Evolutionary conservation across 352 stramenopile species (phyloP), one percentile per base, ranked within the genome.

Genomic region (Aphanomyces cochlioides): DNA sequence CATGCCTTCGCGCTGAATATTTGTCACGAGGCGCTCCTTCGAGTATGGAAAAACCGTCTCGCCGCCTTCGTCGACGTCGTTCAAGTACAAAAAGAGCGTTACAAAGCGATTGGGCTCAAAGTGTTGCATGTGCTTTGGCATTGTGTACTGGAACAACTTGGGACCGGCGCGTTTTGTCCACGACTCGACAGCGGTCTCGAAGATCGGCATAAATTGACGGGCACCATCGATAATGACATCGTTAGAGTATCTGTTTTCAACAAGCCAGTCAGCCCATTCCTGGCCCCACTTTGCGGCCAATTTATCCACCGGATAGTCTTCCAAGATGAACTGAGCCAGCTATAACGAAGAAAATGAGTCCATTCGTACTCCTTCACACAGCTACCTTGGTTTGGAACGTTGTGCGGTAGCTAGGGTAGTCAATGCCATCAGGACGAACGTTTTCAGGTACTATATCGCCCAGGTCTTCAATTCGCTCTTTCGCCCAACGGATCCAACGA

Each of bases 11-110:
- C 87, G 85, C 47, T 87, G 70, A 53, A 95, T 93, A n/a, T 75
- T 45, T 43, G 91, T 83, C 50, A 90, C 77, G 72, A 83, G 92
- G 15, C 86, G 77, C 43, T 93, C 88, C 17, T 87, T 68, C 57
- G 86, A 93, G 75, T 88, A 88, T 21, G 86, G 96, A 79, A 99
- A 99, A n/a, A 99, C 92, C 0, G 96, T 99, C 78, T 99, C 92
- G 36, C 97, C 97, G 12, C 97, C 97, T 72, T 98, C 93, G 63
- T 88, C 90, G 58, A 99, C 88, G 75, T 98, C 96, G 77, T 90
- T 98, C 48, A 99, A 79, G 79, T 99, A 99, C 58, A 28, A 28
- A 74, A 99, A 98, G 5, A 99, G 78, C 57, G 96, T 99, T 19
- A 96, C 93, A 75, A 95, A 98, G 12, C 97, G 88, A 83, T 99